Conservation (phyloP, 768 basidiomycete species). For the Hydnomerulius pinastri region DNA sequence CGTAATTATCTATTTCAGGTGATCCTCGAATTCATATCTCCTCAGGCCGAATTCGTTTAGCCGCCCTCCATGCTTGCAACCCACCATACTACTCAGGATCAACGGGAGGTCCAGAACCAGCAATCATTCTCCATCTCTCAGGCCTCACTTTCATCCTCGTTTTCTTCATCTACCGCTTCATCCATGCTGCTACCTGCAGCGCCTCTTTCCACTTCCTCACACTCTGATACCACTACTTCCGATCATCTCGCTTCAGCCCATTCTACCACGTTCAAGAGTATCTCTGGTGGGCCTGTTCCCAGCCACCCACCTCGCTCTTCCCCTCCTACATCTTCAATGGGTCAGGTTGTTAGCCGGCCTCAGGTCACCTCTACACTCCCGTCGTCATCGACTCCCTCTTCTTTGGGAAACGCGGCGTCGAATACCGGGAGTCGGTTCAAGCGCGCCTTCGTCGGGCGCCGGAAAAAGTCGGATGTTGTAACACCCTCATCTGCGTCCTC, state of each 20-base stretch:
- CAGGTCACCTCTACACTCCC: constrained; percentile 23
- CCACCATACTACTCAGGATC: constrained; percentile 21
- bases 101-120: constrained; percentile 36
- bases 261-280: constrained; percentile 37
- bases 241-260: constrained; percentile 43
- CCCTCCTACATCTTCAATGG: constrained; percentile 32
- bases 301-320: constrained; percentile 25
- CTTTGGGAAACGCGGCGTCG: constrained; percentile 19
- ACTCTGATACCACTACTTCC: constrained; percentile 43
- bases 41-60: constrained; percentile 22
- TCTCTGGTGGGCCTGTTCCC: constrained; percentile 28
- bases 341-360: constrained; percentile 37
- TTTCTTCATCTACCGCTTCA: constrained; percentile 44
- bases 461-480: constrained; percentile 32
- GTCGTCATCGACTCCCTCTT: constrained; percentile 29
- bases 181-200: constrained; percentile 42
- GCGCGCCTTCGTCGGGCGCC: constrained; percentile 34
- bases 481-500: constrained; percentile 15
- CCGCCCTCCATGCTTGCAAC: constrained; percentile 15
- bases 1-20: constrained; percentile 29
- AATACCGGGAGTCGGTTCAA: constrained; percentile 30
- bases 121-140: constrained; percentile 41
- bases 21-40: constrained; percentile 31
- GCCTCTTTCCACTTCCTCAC: constrained; percentile 36
- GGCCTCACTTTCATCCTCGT: constrained; percentile 45